These are phyloP conservation scores for Crithidia bombi DNA, from an alignment of 208 protist species.

Conservation along the genomic window DNA sequence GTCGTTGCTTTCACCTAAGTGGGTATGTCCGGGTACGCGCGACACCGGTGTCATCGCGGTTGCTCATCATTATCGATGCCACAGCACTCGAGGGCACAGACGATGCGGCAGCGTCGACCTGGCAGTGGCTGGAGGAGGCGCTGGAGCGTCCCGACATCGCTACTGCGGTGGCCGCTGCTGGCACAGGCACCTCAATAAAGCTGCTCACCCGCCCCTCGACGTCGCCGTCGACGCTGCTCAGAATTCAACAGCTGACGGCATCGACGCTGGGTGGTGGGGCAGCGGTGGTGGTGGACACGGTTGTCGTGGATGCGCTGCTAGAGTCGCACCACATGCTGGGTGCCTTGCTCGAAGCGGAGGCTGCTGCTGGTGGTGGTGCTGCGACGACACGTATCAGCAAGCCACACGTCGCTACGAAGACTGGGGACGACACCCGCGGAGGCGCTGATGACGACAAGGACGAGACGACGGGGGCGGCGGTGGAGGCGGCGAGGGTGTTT, in stretches of 20 bases:
- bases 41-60: neutral
- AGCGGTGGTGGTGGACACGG: constrained; percentile 21
- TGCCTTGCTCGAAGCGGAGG: constrained; percentile 32
- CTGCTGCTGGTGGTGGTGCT: too few relatives aligned
- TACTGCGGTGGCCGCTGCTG: constrained; percentile 13
- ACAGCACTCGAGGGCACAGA: too few relatives aligned
- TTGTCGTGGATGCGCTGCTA: constrained; percentile 43
- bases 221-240: neutral
- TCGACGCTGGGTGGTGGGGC: neutral
- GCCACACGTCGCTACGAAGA: too few relatives aligned
- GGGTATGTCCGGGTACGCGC: constrained; percentile 51
- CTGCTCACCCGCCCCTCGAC: neutral
- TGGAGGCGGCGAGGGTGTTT: constrained; percentile 8
- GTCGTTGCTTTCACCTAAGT: constrained; percentile 43
- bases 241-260: neutral
- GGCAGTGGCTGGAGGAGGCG: too few relatives aligned
- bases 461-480: neutral
- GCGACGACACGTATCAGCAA: too few relatives aligned
- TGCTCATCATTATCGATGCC: constrained; percentile 45
- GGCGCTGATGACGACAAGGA: neutral
- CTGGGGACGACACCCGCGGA: neutral
- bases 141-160: too few relatives aligned
- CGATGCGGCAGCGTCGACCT: too few relatives aligned
- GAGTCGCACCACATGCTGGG: constrained; percentile 47
- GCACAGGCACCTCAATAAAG: neutral